phyloP scores from a whole-genome alignment of 345 rosid genomes.

The Rhodamnia argentea region DNA sequence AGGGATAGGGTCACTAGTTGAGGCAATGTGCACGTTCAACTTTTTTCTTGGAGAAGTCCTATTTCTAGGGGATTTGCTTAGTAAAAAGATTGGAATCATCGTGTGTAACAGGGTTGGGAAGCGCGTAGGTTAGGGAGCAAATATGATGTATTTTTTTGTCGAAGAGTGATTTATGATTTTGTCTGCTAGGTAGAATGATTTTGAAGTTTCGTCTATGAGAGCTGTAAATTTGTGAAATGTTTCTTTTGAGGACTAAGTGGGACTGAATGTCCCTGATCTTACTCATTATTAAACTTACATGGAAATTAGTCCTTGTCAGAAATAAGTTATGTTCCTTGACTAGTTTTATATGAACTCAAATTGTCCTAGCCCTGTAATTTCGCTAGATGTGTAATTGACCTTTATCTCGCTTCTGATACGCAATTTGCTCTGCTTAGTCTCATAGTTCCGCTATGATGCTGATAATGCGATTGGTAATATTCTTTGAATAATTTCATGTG shows the following conservation, averaged over 20 bases:
- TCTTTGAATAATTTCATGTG: not conserved
- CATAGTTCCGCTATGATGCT: not conserved
- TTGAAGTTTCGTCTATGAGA: not conserved
- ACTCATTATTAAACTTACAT: not conserved
- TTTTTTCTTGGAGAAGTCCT: not conserved
- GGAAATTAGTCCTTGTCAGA: not conserved
- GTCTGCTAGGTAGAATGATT: not conserved
- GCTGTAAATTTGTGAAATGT: not conserved
- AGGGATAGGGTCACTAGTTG: not conserved
- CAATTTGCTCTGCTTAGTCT: not conserved
- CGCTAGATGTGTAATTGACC: not conserved
- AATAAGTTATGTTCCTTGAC: not conserved
- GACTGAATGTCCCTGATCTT: not conserved
- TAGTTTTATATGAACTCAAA: not conserved
- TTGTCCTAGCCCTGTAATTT: not conserved
- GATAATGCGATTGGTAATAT: not conserved
- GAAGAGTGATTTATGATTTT: not conserved
- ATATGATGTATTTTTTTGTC: not conserved
- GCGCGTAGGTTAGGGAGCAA: not conserved
- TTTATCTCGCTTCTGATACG: not conserved
- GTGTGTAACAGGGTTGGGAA: not conserved
- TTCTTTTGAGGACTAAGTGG: not conserved
- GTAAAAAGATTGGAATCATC: not conserved
- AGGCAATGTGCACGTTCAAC: not conserved
- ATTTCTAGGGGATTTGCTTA: not conserved